Percentiles rank a stretch among this genome's conserved stretches.
Conservation (phyloP, 129 eudicot species). For the Chrysanthemum lavandulifolium region DNA sequence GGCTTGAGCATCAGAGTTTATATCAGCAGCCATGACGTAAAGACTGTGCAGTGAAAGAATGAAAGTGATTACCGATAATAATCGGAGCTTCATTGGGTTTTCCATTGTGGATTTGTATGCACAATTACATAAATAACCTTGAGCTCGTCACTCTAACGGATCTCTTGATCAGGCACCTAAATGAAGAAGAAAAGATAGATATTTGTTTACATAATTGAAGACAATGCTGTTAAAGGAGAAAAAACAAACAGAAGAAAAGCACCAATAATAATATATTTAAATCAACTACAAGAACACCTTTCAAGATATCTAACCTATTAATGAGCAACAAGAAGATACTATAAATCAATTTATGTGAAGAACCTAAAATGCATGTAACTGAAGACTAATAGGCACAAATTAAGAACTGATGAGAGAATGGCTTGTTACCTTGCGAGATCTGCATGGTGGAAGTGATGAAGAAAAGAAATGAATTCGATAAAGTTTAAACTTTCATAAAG, state of each 20-base stretch:
- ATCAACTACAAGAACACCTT: neutral
- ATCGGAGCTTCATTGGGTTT: slow-evolving; percentile 27
- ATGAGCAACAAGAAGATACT: neutral
- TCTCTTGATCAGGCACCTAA: slow-evolving; percentile 37
- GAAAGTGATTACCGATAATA: slow-evolving; percentile 31
- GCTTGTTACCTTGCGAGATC: slow-evolving; percentile 32
- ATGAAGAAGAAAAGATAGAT: slow-evolving; percentile 19
- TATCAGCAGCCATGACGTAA: slow-evolving; percentile 40
- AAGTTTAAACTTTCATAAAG: slow-evolving; percentile 26
- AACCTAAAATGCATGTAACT: slow-evolving; percentile 8
- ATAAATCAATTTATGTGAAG: neutral
- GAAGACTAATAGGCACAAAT: neutral
- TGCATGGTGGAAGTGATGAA: slow-evolving; percentile 27
- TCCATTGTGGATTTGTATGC: neutral
- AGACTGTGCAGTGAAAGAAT: slow-evolving; percentile 33
- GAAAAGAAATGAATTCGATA: slow-evolving; percentile 15
- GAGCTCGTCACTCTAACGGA: slow-evolving; percentile 11
- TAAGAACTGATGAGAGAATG: neutral
- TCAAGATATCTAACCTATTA: slow-evolving; percentile 2
- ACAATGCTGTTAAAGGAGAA: slow-evolving; percentile 2
- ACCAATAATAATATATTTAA: slow-evolving; percentile 10
- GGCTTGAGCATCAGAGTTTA: slow-evolving; percentile 60
- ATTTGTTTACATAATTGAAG: slow-evolving; percentile 12
- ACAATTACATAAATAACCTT: neutral
- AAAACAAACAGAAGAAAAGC: slow-evolving; percentile 8